Base-by-base conservation (phyloP, 2,329 filamentous ascomycete species). In the Aureobasidium leucospermi region DNA sequence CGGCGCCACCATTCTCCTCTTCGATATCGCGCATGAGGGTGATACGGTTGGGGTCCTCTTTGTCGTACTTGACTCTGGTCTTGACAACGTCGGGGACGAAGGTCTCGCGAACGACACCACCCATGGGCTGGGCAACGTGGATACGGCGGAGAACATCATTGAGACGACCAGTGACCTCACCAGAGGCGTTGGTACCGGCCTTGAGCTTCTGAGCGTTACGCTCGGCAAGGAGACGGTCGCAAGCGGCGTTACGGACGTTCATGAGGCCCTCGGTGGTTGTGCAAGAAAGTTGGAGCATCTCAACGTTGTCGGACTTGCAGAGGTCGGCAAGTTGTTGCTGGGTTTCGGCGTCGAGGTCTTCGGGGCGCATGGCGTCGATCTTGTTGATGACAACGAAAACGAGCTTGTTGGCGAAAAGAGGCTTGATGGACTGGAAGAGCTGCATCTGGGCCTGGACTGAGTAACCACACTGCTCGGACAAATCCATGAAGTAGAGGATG, bases 371-470 rank as follows among this genome's bases (percentile, higher is more conserved):
- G 61, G 97, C 84, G 74, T 99, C 94, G 66, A 96, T 96, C 82
- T 99, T 99, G 86, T 99, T 99, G 76, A 97, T 83, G 60, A 97
- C 90, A 60, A 99, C 83, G 73, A 96, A 97, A 46, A 97, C 93
- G 51, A 97, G 83, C 79, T 97, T 97, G 79, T 97, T 96, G 58
- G 91, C 87, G 73, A 99, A 99, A 23, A 99, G 81, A 34, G 94
- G 94, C 78, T 95, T 96, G 76, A 97, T 96, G 74, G 88, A 95
- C 79, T 90, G 86, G 82, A 96, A 99, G 15, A 99, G 85, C 67
- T 91, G 87, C 73, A 96, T 93, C 78, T 99, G 94, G 7, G 92
- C 91, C 64, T 86, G 81, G 16, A 99, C 89, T 2, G 90, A 90
- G 78, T 96, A 99, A 61, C 94, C 94, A 68, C 92, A 96, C 79